Conservation (phyloP, 2,329 filamentous ascomycete genomes). For the Alternaria brassicae region DNA sequence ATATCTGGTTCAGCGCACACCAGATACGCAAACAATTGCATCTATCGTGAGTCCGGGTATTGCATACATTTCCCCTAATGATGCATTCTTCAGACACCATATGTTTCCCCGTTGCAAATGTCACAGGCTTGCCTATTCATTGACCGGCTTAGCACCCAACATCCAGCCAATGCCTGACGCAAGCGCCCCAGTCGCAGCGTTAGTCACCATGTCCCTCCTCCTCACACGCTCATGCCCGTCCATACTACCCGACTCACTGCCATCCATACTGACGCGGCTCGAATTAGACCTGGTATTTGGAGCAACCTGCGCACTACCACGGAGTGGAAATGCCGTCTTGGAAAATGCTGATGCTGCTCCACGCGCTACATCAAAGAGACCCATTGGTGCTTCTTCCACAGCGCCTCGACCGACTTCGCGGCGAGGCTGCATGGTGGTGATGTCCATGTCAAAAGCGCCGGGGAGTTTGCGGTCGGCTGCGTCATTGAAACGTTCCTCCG, state of each 20-base stretch:
- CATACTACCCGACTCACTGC: constrained; percentile 50
- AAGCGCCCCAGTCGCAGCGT: constrained; percentile 67
- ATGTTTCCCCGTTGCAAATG: neutral
- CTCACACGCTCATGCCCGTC: constrained; percentile 56
- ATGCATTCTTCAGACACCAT: neutral
- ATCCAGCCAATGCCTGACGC: constrained; percentile 71
- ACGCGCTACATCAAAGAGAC: constrained; percentile 60
- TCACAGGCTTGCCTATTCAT: constrained; percentile 16
- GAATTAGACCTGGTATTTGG: constrained; percentile 13
- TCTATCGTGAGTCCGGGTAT: neutral
- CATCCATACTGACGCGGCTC: constrained; percentile 37
- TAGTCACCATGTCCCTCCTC: constrained; percentile 76
- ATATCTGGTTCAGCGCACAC: neutral
- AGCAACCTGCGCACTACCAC: constrained; percentile 25
- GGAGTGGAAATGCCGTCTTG: constrained; percentile 56
- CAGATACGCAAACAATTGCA: neutral
- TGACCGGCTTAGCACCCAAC: constrained; percentile 55
- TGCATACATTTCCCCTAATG: neutral
- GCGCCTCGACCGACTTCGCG: constrained; percentile 53
- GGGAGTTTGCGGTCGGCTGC: constrained; percentile 65
- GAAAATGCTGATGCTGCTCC: constrained; percentile 58
- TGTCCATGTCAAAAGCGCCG: constrained; percentile 53
- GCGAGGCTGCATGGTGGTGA: constrained; percentile 47
- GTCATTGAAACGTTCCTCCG: constrained; percentile 74
- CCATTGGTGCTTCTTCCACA: constrained; percentile 59